These are phyloP conservation scores for Pseudocercospora pini-densiflorae DNA, from an alignment of 2,329 filamentous ascomycete genomes.

Conservation along the genomic window DNA sequence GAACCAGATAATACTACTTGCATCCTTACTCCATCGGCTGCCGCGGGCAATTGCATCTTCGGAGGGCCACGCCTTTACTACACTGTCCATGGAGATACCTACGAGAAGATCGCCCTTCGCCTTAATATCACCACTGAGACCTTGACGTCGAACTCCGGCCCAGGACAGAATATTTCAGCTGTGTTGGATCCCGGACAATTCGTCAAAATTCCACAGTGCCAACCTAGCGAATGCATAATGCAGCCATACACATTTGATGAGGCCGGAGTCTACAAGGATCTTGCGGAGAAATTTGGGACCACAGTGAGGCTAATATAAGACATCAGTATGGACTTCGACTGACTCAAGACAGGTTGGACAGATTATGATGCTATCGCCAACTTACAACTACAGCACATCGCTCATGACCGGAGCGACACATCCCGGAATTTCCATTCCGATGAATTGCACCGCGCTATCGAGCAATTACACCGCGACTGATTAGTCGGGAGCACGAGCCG, in stretches of 20 bases:
- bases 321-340: background rate
- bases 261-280: constrained; percentile 3
- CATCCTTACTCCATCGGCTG: background rate
- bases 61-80: constrained; percentile 4
- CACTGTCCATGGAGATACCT: constrained; percentile 13
- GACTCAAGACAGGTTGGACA: background rate
- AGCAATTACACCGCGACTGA: background rate
- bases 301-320: background rate
- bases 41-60: background rate
- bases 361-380: constrained; percentile 12
- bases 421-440: background rate
- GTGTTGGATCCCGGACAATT: constrained; percentile 1
- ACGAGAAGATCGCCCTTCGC: constrained; percentile 3
- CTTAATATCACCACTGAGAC: constrained; percentile 2
- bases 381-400: constrained; percentile 6
- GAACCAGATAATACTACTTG: constrained; percentile 4
- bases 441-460: constrained; percentile 4
- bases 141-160: background rate
- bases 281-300: constrained; percentile 2
- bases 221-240: constrained; percentile 5
- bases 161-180: background rate
- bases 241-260: background rate
- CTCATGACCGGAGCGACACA: background rate
- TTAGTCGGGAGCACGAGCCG: background rate
- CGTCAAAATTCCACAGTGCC: constrained; percentile 4